phyloP scores from a whole-genome alignment of 148 eudicot species.

The Talinum fruticosum region DNA sequence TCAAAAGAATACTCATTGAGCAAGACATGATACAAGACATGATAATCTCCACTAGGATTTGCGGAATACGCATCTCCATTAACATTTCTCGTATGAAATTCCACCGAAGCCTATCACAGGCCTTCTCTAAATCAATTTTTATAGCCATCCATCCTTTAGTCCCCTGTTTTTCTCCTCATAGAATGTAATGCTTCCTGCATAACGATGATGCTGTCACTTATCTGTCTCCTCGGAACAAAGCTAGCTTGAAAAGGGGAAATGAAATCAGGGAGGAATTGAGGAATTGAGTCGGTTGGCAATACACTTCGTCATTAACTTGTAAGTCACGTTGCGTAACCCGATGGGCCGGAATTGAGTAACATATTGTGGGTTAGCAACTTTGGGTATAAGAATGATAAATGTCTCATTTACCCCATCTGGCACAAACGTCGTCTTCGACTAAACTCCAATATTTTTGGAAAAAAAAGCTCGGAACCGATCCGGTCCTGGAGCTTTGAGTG shows the following conservation, averaged over 20 bases:
- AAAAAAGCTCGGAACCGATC: background rate
- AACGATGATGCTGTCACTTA: background rate
- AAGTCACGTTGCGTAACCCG: background rate
- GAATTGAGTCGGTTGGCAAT: background rate
- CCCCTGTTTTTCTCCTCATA: background rate
- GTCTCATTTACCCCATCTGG: background rate
- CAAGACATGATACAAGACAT: too few relatives aligned
- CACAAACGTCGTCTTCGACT: background rate
- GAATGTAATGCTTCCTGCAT: background rate
- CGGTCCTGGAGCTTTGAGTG: background rate
- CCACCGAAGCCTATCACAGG: too few relatives aligned
- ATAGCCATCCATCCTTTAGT: background rate
- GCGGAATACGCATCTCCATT: too few relatives aligned
- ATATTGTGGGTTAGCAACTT: background rate
- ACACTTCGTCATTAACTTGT: background rate
- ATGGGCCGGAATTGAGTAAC: background rate
- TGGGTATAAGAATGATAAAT: too few relatives aligned
- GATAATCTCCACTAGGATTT: too few relatives aligned
- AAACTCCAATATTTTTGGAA: background rate
- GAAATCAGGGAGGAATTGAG: background rate
- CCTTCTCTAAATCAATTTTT: background rate
- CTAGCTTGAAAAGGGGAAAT: background rate
- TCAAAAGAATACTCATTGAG: too few relatives aligned
- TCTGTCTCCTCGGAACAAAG: background rate
- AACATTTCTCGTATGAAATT: too few relatives aligned